Base-by-base conservation (phyloP, 2,329 filamentous ascomycete genomes). In the Fusarium sp. region DNA sequence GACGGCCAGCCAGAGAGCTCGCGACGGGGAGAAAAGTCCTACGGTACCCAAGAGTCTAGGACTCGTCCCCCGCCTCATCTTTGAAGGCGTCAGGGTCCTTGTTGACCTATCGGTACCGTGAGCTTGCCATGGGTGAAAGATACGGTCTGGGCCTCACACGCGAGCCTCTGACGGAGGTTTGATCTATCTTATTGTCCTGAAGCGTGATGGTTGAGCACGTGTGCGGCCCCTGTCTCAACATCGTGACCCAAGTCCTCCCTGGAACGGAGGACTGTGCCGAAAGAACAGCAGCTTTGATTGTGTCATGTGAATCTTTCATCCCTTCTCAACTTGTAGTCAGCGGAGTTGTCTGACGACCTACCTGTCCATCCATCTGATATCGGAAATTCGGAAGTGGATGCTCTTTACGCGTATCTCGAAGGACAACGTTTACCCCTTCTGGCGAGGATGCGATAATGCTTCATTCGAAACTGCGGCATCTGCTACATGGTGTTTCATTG, bases 11-110 rank as follows among this genome's bases (percentile, higher is more conserved):
- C 60, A 73, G 56, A 69, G 57, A 58, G 45, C 48, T 64, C 18
- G 41, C 18, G 64, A 52, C 37, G 35, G 50, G 50, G 41, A 57
- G 70, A 48, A 73, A 73, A 76, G 73, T 75, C 73, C 73, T 75
- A 75, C 66, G 39, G 39, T 64, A 59, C 56, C 68, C 43, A 59
- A 30, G 57, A 70, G 35, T 60, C 54, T 75, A 75, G 73, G 73
- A 75, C 73, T 75, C 56, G 25, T 27, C 41, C 30, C 59, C 54
- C 32, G 34, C 34, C 54, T 35, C 35, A 4, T 37, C 54, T 58
- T 37, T 39, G 20, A 62, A 50, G 59, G 25, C 37, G 23, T 45
- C 25, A 43, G 48, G 54, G 25, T 57, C 61, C 35, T 41, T 25
- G 20, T 39, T 52, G 50, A 64, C 39, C 48, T 37, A 45, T 39